These are phyloP conservation scores for Pichia membranifaciens DNA, from an alignment of 805 yeast genomes.

Conservation along the genomic window DNA sequence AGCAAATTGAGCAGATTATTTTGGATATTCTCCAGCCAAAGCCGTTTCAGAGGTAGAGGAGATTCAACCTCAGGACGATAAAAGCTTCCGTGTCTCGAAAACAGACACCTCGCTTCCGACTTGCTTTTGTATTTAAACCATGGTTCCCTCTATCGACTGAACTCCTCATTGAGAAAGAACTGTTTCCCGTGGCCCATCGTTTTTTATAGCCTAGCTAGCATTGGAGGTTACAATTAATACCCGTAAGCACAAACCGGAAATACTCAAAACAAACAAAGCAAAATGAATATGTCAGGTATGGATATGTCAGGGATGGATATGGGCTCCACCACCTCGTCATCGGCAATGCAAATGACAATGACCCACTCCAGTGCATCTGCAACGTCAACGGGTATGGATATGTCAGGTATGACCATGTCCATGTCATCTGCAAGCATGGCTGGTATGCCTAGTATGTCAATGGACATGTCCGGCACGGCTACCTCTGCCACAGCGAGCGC, in stretches of 20 bases:
- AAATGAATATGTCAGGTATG: slow-evolving; percentile 2
- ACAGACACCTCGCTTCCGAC: too few species aligned
- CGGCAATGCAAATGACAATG: slow-evolving; percentile 3
- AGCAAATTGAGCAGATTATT: slow-evolving; percentile 4
- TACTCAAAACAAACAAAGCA: too few species aligned
- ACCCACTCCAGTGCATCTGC: slow-evolving; percentile 15
- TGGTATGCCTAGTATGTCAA: slow-evolving; percentile 15
- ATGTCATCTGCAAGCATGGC: background rate
- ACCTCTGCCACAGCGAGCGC: slow-evolving; percentile 4
- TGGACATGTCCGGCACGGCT: slow-evolving; percentile 9
- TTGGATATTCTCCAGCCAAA: background rate
- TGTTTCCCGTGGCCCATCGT: too few species aligned
- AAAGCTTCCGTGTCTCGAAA: too few species aligned
- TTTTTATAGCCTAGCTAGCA: too few species aligned
- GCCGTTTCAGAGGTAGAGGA: too few species aligned
- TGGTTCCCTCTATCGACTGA: too few species aligned
- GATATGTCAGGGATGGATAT: slow-evolving; percentile 11
- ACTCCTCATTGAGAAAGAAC: too few species aligned
- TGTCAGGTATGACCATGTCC: slow-evolving; percentile 9
- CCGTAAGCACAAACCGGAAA: too few species aligned
- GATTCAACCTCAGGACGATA: too few species aligned
- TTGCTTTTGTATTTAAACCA: too few species aligned
- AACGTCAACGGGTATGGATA: background rate
- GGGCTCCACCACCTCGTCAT: background rate
- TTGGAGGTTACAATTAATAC: too few species aligned